Evolutionary conservation across 805 yeast genomes (phyloP), one percentile per base, ranked within the genome.

Genomic region (Lachancea waltii): DNA sequence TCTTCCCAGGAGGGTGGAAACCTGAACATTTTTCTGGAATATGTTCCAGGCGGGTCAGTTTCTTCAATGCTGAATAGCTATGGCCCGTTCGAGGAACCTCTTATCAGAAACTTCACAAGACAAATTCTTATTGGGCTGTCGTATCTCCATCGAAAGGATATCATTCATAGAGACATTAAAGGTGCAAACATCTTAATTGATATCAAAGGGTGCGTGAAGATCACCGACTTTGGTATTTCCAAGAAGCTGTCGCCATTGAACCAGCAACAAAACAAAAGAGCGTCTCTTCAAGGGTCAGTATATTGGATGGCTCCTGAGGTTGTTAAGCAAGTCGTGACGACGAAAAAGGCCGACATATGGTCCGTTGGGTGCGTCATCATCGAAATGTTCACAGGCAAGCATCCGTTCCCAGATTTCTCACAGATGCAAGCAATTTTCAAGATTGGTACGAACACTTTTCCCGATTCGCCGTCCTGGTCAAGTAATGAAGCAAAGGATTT

Each of bases 291-390:
- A 61, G 98, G 98, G 0, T 85, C 95, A 0, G 87, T 90, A 0
- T 92, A 81, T 56, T 92, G 98, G 97, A 92, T 92, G 98, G 97
- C 98, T 0, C 98, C 98, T 0, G 98, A 92, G 58, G 97, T 92
- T 7, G 97, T 92, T 13, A 85, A 87, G 52, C 97, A 89, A 54
- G 80, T 85, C 2, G 85, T 87, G 0, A 85, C 90, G 37, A 90
- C 97, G 1, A 79, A 82, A 26, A 86, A 85, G 60, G 95, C 95
- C 0, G 98, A 92, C 58, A 86, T 92, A 18, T 92, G 98, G 98
- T 85, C 96, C 0, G 81, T 94, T 7, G 98, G 97, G 0, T 92
- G 97, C 59, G 71, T 92, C 18, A 75, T 90, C 10, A 80, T 92
- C 23, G 98, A 92, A 60, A 87, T 92, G 95, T 80, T 85, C 51